Conservation (phyloP, 2,329 filamentous ascomycete genomes). For the Paracoccidioides brasiliensis region DNA sequence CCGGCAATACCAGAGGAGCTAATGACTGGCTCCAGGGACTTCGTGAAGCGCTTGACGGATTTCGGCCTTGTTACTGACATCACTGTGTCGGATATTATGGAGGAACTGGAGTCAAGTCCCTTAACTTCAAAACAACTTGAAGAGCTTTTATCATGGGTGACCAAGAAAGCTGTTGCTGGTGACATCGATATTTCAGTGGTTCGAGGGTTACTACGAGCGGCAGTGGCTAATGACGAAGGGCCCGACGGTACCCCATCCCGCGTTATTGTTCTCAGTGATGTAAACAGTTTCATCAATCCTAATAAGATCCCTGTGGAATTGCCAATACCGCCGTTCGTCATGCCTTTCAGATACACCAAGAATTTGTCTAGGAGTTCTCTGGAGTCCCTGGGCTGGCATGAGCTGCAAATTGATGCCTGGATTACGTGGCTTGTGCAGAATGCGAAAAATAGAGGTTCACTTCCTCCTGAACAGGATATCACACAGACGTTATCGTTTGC, state of each 20-base stretch:
- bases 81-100: conserved; percentile 71
- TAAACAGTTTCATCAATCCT: conserved; percentile 62
- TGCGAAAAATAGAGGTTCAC: conserved; percentile 41
- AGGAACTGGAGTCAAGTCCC: conserved; percentile 70
- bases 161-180: conserved; percentile 54
- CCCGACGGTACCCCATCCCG: conserved; percentile 47
- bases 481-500: conserved; percentile 62
- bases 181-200: conserved; percentile 60
- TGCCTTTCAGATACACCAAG: conserved; percentile 74
- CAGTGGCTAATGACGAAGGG: conserved; percentile 43
- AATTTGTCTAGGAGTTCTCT: conserved; percentile 54
- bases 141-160: conserved; percentile 75
- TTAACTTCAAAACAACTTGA: conserved; percentile 64
- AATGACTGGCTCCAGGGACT: conserved; percentile 51
- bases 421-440: conserved; percentile 65
- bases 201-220: conserved; percentile 61
- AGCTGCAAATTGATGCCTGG: conserved; percentile 78
- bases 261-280: conserved; percentile 63
- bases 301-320: conserved; percentile 67
- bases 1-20: conserved; percentile 71
- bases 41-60: conserved; percentile 67
- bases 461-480: conserved; percentile 53
- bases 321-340: conserved; percentile 66
- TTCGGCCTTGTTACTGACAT: conserved; percentile 81
- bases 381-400: conserved; percentile 71